Conservation (phyloP, 2,329 filamentous ascomycete species). For the Zymoseptoria crescenta region DNA sequence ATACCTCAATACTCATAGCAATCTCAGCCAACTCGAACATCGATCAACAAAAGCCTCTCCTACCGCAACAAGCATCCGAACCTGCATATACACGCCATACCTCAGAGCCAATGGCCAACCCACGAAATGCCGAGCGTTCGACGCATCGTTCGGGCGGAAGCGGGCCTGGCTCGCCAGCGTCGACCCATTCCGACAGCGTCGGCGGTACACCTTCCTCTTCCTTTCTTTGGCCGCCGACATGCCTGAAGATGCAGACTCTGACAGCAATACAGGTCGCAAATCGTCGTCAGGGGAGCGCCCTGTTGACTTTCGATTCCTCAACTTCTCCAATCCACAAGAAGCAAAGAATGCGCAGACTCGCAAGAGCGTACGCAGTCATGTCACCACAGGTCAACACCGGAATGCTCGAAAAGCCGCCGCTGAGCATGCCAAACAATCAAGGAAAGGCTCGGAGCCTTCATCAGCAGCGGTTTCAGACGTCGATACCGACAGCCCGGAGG, state of each 20-base stretch:
- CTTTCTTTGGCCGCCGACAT: conserved; percentile 9
- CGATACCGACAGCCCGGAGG: conserved; percentile 21
- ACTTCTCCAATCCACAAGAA: conserved; percentile 30
- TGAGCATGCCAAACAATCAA: conserved; percentile 5
- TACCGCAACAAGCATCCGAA: background rate
- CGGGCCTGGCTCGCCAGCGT: conserved; percentile 19
- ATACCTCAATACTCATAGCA: background rate
- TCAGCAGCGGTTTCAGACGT: conserved; percentile 6
- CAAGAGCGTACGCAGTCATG: conserved; percentile 31
- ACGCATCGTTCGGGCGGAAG: conserved; percentile 17
- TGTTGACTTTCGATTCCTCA: conserved; percentile 30
- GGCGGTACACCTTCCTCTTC: conserved; percentile 13
- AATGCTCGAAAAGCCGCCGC: conserved; percentile 13
- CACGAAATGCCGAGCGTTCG: conserved; percentile 27
- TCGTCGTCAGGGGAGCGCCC: conserved; percentile 11
- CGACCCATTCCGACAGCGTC: conserved; percentile 21
- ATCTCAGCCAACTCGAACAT: background rate
- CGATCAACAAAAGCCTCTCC: background rate
- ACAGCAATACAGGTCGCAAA: conserved; percentile 17
- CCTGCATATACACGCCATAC: background rate
- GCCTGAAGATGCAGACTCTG: conserved; percentile 7
- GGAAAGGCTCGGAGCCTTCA: conserved; percentile 5
- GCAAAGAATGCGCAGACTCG: conserved; percentile 26
- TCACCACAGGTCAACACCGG: conserved; percentile 17
- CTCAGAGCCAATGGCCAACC: conserved; percentile 16